A percentile compares a stretch with the other conserved stretches of the same genome.
Conservation (phyloP, 2,329 filamentous ascomycete genomes). For the Pyrenophora teres region DNA sequence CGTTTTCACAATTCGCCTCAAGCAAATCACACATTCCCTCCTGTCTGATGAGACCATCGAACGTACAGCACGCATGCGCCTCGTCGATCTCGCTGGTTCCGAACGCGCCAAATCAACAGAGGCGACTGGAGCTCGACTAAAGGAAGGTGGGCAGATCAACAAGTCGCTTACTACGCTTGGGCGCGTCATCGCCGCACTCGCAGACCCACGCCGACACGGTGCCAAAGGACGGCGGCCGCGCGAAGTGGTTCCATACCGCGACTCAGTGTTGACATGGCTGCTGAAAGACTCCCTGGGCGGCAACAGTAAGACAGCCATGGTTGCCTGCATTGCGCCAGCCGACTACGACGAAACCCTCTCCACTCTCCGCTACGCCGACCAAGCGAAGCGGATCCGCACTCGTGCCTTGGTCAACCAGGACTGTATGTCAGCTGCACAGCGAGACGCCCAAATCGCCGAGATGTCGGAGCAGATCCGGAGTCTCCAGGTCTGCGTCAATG, state of each 20-base stretch:
- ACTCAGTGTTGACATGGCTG: conserved; percentile 83
- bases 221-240: conserved; percentile 49
- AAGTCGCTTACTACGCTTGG: conserved; percentile 96
- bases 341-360: conserved; percentile 98
- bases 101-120: conserved; percentile 95
- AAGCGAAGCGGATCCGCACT: conserved; percentile 95
- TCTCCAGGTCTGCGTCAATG: conserved; percentile 74
- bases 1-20: conserved; percentile 96
- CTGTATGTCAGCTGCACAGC: conserved; percentile 86
- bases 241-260: conserved; percentile 87
- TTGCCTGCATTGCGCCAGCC: conserved; percentile 91
- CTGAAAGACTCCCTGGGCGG: conserved; percentile 94
- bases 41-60: conserved; percentile 98
- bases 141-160: conserved; percentile 98
- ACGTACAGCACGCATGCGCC: conserved; percentile 86
- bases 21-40: conserved; percentile 97
- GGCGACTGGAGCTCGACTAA: conserved; percentile 85
- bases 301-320: conserved; percentile 99
- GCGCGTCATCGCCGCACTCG: conserved; percentile 90
- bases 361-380: conserved; percentile 94
- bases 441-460: conserved; percentile 88
- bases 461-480: conserved; percentile 94
- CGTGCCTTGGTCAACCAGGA: conserved; percentile 95
- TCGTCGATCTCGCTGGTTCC: conserved; percentile 93
- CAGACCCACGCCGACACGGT: conserved; percentile 63